These are phyloP conservation scores for Solanum lycopersicoides DNA, from an alignment of 257 asterid genomes.

Conservation along the genomic window DNA sequence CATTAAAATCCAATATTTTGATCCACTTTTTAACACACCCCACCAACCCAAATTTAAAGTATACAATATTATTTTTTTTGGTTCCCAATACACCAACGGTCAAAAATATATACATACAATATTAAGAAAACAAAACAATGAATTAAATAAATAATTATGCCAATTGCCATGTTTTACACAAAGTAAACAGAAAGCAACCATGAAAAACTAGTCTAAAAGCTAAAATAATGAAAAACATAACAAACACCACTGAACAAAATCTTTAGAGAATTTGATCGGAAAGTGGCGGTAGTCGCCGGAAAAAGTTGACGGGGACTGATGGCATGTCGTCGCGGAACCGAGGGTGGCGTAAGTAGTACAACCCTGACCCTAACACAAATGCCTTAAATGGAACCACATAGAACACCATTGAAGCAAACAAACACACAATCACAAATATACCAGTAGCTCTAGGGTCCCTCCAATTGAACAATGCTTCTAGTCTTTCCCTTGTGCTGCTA, in stretches of 20 bases:
- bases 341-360: conserved; percentile 81
- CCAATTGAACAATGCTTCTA: conserved; percentile 90
- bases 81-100: background rate
- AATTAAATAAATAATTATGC: background rate
- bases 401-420: conserved; percentile 57
- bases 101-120: background rate
- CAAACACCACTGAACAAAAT: background rate
- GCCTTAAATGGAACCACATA: conserved; percentile 68
- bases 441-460: conserved; percentile 82
- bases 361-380: conserved; percentile 42
- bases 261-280: conserved; percentile 67
- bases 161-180: background rate
- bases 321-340: conserved; percentile 91
- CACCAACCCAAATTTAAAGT: background rate
- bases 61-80: background rate
- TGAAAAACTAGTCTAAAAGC: background rate
- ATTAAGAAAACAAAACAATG: background rate
- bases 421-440: conserved; percentile 53
- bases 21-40: background rate
- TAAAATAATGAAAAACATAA: background rate
- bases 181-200: background rate
- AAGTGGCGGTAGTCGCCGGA: conserved; percentile 73
- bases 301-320: conserved; percentile 61
- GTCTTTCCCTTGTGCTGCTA: conserved; percentile 90
- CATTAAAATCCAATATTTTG: background rate